A percentile compares a stretch with the other conserved stretches of the same genome.
Conservation (phyloP, 2,329 filamentous ascomycete species). For the Alternaria sp. region DNA sequence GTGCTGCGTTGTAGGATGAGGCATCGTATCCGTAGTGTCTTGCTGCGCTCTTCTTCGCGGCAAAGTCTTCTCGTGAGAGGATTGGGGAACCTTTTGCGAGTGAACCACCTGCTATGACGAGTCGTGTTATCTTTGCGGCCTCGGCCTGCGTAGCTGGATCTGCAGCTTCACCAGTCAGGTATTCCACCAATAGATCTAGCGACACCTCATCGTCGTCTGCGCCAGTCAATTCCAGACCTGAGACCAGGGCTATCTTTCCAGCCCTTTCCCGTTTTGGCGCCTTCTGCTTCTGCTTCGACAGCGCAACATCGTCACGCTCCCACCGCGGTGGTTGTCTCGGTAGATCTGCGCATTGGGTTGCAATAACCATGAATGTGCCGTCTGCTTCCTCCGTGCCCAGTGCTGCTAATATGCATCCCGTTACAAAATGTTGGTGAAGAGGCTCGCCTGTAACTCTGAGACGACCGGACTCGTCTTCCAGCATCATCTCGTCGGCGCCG, state of each 20-base stretch:
- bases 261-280: slow-evolving; percentile 54
- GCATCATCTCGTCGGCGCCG: slow-evolving; percentile 73
- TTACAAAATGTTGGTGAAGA: slow-evolving; percentile 77
- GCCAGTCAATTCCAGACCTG: slow-evolving; percentile 83
- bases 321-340: slow-evolving; percentile 82
- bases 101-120: slow-evolving; percentile 93
- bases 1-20: slow-evolving; percentile 82
- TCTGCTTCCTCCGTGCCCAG: slow-evolving; percentile 92
- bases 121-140: slow-evolving; percentile 74
- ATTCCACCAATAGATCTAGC: slow-evolving; percentile 82
- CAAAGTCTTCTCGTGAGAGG: slow-evolving; percentile 55
- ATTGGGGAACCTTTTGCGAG: slow-evolving; percentile 62
- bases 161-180: slow-evolving; percentile 81
- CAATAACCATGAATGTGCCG: slow-evolving; percentile 91
- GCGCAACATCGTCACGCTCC: slow-evolving; percentile 65
- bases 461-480: slow-evolving; percentile 95
- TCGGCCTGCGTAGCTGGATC: slow-evolving; percentile 65
- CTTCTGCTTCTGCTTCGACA: slow-evolving; percentile 44
- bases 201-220: slow-evolving; percentile 75
- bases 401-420: slow-evolving; percentile 91
- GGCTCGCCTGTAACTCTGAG: slow-evolving; percentile 76
- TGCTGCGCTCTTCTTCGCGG: slow-evolving; percentile 56
- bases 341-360: slow-evolving; percentile 86
- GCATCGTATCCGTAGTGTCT: slow-evolving; percentile 97
- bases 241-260: slow-evolving; percentile 85